Base-by-base conservation (phyloP, 805 yeast species). In the Starmerella bacillaris region DNA sequence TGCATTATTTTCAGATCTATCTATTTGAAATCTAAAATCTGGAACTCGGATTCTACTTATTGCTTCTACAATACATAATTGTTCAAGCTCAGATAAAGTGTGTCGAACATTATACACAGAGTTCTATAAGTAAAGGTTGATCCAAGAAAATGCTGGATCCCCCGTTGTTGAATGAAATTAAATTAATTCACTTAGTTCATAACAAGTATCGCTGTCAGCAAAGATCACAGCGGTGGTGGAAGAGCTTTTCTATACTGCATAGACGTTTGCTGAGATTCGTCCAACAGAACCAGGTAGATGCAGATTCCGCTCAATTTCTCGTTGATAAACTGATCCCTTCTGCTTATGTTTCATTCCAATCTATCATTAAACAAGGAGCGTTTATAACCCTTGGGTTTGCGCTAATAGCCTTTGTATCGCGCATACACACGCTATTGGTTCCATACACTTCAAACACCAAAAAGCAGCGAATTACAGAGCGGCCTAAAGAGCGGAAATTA, bases 171-270 rank as follows among this genome's bases (percentile, higher is more conserved):
- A 59, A 53, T 31, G 94, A 83, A 54, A 68, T 56, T 35, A 64
- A 67, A 18, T 47, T 78, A 3, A 52, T 80, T 3, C 76, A 70
- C 43, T 54, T 80, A 27, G 43, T 79, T 3, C 71, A 75, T 49
- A 79, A 75, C 47, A 60, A 92, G 42, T 76, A 74, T 54, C 61
- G 64, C 35, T 79, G 79, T 51, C 94, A 83, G 51, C 93, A 80
- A 49, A 59, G 73, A 3, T 65, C 64, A 5, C 66, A 79, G 21
- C 48, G 50, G 6, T 83, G 94, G 94, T 83, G 93, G 86, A 65
- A 60, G 40, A 64, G 68, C 39, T 57, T 83, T 27, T 65, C 71
- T 40, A 64, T 73, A 7, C 47, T 80, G 19, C 78, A 76, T 45
- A 63, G 92, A 27, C 58, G 49, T 18, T 36, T 46, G 12, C 15